Conservation (phyloP, 306 rosid genomes). For the Vigna nakashimae region DNA sequence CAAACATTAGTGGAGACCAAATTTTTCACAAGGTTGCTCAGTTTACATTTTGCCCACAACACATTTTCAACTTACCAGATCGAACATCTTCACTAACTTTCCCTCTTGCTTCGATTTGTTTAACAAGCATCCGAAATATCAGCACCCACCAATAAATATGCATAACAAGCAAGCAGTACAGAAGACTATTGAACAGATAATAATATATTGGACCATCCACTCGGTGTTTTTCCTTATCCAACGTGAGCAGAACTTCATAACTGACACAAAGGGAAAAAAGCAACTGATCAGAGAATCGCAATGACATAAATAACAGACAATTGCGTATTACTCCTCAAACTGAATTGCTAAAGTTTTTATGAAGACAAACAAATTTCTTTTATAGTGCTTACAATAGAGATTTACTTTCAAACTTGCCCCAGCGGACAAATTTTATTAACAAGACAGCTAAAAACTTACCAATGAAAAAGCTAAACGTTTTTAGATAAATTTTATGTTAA, state of each 20-base stretch:
- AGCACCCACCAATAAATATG: constrained; percentile 98
- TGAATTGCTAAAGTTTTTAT: constrained; percentile 24
- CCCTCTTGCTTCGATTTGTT: constrained; percentile 93
- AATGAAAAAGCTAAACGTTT: constrained; percentile 1
- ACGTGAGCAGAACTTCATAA: constrained; percentile 80
- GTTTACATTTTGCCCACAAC: constrained; percentile 23
- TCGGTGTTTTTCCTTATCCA: constrained; percentile 82
- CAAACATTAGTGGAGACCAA: constrained; percentile 8
- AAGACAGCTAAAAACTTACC: neutral
- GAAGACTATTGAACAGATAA: constrained; percentile 88
- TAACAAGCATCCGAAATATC: constrained; percentile 95
- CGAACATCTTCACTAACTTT: constrained; percentile 94
- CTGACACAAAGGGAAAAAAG: constrained; percentile 58
- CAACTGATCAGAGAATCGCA: constrained; percentile 15
- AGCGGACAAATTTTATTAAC: constrained; percentile 1
- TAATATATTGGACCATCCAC: constrained; percentile 86
- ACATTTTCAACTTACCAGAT: constrained; percentile 70
- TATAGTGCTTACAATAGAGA: constrained; percentile 15
- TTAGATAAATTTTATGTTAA: constrained; percentile 11
- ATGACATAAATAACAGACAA: constrained; percentile 1
- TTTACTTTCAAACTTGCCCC: constrained; percentile 16
- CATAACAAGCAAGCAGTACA: constrained; percentile 85
- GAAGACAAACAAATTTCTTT: constrained; percentile 6
- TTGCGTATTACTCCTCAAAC: constrained; percentile 14
- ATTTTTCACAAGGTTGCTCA: constrained; percentile 13